Evolutionary conservation across 352 stramenopile species (phyloP), one percentile per base, ranked within the genome.

Genomic region (Aphanomyces astaci): DNA sequence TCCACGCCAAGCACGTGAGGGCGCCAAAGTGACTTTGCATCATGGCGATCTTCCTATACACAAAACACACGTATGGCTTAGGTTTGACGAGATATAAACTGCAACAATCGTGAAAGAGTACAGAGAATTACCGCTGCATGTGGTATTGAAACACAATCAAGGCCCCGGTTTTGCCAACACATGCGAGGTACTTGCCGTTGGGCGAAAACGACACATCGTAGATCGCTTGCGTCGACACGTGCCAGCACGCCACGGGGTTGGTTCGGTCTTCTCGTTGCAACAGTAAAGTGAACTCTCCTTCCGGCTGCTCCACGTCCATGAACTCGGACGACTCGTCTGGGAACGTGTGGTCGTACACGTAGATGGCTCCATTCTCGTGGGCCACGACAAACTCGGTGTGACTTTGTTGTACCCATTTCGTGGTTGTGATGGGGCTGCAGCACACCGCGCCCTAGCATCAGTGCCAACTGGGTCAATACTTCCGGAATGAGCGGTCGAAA

Each of bases 311-410:
- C 19, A 31, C 25, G n/a, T 43, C 62, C 40, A 68, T 60, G 5
- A 13, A 32, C 5, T 36, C 62, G 24, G 28, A 17, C 22, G 62
- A 68, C 32, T 68, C 62, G 46, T 68, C 62, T 1, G 24, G 17
- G n/a, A 51, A 68, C 10, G 62, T 68, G 2, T 68, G 62, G 51
- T 68, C 62, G 36, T 68, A 68, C 13, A 68, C 10, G 62, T 60
- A 68, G 15, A 68, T 32, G 27, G 49, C 62, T n/a, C 62, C 62
- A 10, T 22, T 60, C 32, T 59, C 48, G 27, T 68, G 62, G 0
- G 62, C 62, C 3, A 68, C 62, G n/a, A 59, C 48, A 45, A 68
- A 68, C 32, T 68, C 40, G n/a, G 62, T 68, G 36, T 68, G 62
- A 45, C 62, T 68, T 24, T 68, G 62, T 9, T 43, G 11, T n/a